Evolutionary conservation across 2,329 filamentous ascomycete species (phyloP).

Genomic region (Camillea tinctor): DNA sequence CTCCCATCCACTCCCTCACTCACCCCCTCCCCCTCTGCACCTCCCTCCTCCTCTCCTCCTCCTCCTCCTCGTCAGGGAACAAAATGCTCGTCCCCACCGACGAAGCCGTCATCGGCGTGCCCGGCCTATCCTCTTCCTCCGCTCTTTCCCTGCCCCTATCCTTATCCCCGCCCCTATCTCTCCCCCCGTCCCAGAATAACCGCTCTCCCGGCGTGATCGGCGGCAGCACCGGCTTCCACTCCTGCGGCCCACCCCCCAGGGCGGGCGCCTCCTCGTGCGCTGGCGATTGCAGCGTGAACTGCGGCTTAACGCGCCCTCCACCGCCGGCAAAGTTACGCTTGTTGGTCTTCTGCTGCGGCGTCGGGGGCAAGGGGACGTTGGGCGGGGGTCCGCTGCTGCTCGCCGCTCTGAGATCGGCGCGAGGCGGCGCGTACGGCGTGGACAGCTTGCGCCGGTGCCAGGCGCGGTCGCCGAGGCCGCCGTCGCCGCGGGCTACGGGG

Average conservation of each 20-base stretch:
- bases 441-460: conserved; percentile 30
- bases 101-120: conserved; percentile 5
- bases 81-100: conserved; percentile 24
- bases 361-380: conserved; percentile 17
- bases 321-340: no score
- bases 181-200: not conserved
- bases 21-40: not conserved
- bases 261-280: no score
- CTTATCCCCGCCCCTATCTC: not conserved
- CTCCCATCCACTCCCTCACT: not conserved
- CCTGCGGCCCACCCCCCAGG: not conserved
- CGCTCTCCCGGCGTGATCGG: conserved; percentile 15
- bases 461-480: conserved; percentile 26
- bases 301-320: no score
- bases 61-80: conserved; percentile 13
- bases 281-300: no score
- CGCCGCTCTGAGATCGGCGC: no score
- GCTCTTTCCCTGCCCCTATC: not conserved
- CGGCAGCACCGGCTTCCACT: conserved; percentile 11
- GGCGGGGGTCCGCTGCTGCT: conserved; percentile 18
- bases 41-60: not conserved
- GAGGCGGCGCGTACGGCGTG: conserved; percentile 19
- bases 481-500: conserved; percentile 12
- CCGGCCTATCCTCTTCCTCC: not conserved
- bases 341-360: conserved; percentile 8